Base-by-base conservation (phyloP, 2,329 filamentous ascomycete genomes). In the Diaporthe capsici region DNA sequence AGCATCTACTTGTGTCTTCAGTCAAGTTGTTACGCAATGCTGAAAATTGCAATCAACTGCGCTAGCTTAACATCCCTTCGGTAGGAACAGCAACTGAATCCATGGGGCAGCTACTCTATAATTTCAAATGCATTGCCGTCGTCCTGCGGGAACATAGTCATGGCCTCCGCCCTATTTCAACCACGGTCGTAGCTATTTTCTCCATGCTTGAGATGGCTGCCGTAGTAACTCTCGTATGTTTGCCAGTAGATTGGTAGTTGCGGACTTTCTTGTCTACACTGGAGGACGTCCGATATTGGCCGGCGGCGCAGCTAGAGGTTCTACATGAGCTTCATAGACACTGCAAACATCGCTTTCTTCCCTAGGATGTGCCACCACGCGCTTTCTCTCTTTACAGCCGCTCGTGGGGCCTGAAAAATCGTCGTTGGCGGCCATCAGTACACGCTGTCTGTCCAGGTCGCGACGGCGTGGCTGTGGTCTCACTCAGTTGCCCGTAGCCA, bases 261-360 rank as follows among this genome's bases (percentile, higher is more conserved):
- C 49, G n/a, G 49, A 25, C n/a, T 5, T 28, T 15, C n/a, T 13
- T 55, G 25, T 25, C 49, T 53, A 25, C n/a, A 22, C 22, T 5
- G 10, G 49, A 53, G 49, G 4, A 25, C 12, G n/a, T 13, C 22
- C 49, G 49, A 13, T 25, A 6, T 25, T 53, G 49, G 10, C 49
- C 22, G 49, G 49, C 22, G 2, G 22, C 22, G 47, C 47, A 49
- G 47, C 47, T 12, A 13, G 10, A 53, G 49, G 25, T n/a, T 51
- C 28, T 51, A n/a, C 28, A 51, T 9, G 25, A 67, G 25, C 28
- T n/a, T 51, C 6, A n/a, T 37, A 34, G 20, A 37, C 12, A 17
- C 1, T 22, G 20, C 28, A 13, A 0, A 28, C 10, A 31, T 0
- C 5, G 6, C 51, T 13, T 15, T 2, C 15, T n/a, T 17, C 4